Percentiles rank a stretch among this genome's conserved stretches.
phyloP scores from a whole-genome alignment of 2,329 filamentous ascomycete genomes.

The Epichloe sibirici region DNA sequence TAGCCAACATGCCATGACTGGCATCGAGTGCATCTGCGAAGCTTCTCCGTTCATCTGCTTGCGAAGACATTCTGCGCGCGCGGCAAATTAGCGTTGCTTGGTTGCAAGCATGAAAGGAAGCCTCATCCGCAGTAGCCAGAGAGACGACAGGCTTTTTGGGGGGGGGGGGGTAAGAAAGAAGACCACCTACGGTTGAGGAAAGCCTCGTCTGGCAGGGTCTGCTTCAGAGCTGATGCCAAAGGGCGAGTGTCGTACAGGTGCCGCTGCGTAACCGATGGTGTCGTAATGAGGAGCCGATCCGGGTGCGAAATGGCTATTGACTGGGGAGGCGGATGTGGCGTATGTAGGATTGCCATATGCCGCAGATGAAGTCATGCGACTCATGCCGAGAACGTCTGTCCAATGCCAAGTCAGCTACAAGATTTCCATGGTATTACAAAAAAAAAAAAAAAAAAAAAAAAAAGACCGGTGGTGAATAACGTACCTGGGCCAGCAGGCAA shows the following conservation, averaged over 20 bases:
- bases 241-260: constrained; percentile 43
- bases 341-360: constrained; percentile 61
- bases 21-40: constrained; percentile 88
- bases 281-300: constrained; percentile 59
- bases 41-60: constrained; percentile 46
- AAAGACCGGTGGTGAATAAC: background rate
- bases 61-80: constrained; percentile 30
- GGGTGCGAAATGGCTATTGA: constrained; percentile 52
- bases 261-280: constrained; percentile 60
- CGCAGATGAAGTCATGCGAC: constrained; percentile 50
- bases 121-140: background rate
- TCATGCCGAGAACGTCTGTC: constrained; percentile 60
- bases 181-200: constrained; percentile 62
- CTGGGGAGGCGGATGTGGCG: constrained; percentile 54
- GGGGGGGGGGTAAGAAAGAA: background rate
- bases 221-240: constrained; percentile 46
- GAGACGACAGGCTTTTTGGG: too few species aligned
- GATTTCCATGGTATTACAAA: background rate
- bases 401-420: constrained; percentile 41
- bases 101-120: background rate
- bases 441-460: background rate
- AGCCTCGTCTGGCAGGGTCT: constrained; percentile 54
- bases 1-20: constrained; percentile 84
- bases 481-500: constrained; percentile 65
- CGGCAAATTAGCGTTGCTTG: background rate